Evolutionary conservation across 805 yeast genomes (phyloP).

Genomic region (Zygosaccharomyces bailii): DNA sequence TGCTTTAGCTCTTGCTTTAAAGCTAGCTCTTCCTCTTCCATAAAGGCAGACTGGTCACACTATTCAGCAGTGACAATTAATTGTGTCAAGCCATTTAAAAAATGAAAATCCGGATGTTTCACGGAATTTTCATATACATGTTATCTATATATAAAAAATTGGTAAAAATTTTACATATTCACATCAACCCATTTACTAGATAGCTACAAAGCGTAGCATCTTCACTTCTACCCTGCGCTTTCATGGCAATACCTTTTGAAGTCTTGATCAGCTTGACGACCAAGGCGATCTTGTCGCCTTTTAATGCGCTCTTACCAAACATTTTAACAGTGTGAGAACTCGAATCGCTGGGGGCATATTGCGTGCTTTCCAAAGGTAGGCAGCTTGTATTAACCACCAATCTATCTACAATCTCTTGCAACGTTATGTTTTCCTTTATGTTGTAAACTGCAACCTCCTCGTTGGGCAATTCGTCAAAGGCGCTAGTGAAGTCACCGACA

Average conservation of each 20-base stretch:
- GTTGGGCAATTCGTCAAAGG: slow-evolving; percentile 67
- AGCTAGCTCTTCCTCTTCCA: slow-evolving; percentile 27
- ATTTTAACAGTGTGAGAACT: slow-evolving; percentile 68
- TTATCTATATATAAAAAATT: slow-evolving; percentile 1
- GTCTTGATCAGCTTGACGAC: slow-evolving; percentile 55
- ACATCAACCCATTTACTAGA: slow-evolving; percentile 30
- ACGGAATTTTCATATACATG: slow-evolving; percentile 4
- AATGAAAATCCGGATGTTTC: neutral
- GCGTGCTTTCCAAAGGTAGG: slow-evolving; percentile 73
- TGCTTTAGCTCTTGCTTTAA: slow-evolving; percentile 27
- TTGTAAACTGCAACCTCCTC: slow-evolving; percentile 68
- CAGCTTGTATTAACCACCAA: slow-evolving; percentile 54
- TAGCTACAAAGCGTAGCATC: slow-evolving; percentile 37
- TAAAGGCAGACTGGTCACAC: slow-evolving; percentile 7
- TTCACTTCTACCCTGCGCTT: slow-evolving; percentile 56
- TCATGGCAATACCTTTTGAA: slow-evolving; percentile 48
- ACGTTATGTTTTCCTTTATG: slow-evolving; percentile 44
- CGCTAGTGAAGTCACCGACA: slow-evolving; percentile 67
- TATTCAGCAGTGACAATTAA: too few relatives aligned
- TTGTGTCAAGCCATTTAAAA: neutral
- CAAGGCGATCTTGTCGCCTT: slow-evolving; percentile 43
- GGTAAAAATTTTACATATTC: slow-evolving; percentile 8
- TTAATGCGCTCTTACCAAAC: slow-evolving; percentile 63
- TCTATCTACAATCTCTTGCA: slow-evolving; percentile 56
- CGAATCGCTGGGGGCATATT: slow-evolving; percentile 54